phyloP scores from a whole-genome alignment of 139 green algal genomes.

The Coccomyxa sp. region DNA sequence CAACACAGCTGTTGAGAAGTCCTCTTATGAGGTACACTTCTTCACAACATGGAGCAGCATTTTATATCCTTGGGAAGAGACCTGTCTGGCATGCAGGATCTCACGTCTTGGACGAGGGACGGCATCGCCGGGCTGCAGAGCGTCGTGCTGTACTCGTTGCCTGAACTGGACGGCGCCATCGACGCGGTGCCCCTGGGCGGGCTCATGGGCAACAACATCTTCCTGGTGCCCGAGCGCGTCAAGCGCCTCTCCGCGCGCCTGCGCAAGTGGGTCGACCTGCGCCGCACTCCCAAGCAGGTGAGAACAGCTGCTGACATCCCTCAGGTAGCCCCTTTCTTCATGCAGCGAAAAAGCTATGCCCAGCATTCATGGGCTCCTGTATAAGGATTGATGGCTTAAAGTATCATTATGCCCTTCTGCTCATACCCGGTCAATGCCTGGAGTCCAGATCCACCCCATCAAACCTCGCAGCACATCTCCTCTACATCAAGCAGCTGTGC shows the following conservation, averaged over 20 bases:
- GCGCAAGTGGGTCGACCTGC: slow-evolving; percentile 68
- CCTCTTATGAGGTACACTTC: too few species aligned
- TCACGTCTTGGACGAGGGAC: slow-evolving; percentile 71
- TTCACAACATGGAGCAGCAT: too few species aligned
- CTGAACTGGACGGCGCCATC: slow-evolving; percentile 95
- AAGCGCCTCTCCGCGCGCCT: slow-evolving; percentile 63
- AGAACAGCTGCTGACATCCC: too few species aligned
- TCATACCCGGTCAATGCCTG: too few species aligned
- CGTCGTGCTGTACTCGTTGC: slow-evolving; percentile 94
- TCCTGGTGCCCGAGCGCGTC: slow-evolving; percentile 83
- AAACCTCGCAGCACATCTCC: not conserved
- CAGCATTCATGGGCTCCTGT: too few species aligned
- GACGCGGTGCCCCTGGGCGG: slow-evolving; percentile 87
- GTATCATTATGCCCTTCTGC: too few species aligned
- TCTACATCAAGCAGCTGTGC: too few species aligned
- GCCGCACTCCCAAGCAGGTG: slow-evolving; percentile 25
- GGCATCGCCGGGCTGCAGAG: slow-evolving; percentile 85
- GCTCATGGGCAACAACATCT: slow-evolving; percentile 92
- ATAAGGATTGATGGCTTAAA: too few species aligned
- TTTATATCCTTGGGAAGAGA: too few species aligned
- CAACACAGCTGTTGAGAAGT: too few species aligned
- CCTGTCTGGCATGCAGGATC: slow-evolving; percentile 71
- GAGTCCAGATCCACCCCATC: not conserved
- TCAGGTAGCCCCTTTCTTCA: too few species aligned
- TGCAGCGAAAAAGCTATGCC: too few species aligned